These are phyloP conservation scores for Aspergillus heteromorphus DNA, from an alignment of 495 filamentous ascomycete genomes.

Conservation along the genomic window DNA sequence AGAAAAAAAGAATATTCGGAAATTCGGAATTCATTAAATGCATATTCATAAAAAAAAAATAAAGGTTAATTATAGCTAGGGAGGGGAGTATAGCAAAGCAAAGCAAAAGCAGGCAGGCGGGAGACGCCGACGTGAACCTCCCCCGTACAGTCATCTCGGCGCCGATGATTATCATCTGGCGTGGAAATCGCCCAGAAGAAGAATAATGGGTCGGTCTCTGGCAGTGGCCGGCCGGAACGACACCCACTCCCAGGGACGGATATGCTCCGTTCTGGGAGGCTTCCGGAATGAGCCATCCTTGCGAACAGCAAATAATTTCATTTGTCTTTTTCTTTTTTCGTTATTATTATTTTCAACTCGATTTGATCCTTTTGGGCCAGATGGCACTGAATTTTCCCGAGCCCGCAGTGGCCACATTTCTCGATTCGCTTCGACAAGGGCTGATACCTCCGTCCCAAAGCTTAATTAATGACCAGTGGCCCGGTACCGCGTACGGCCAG, in stretches of 20 bases:
- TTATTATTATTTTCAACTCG: not conserved
- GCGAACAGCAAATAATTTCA: too few species aligned
- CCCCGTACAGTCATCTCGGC: not conserved
- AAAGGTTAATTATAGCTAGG: conserved; percentile 17
- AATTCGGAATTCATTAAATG: conserved; percentile 3
- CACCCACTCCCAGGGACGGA: too few species aligned
- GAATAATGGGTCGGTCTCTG: too few species aligned
- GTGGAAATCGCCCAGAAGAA: not conserved
- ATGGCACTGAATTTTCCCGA: conserved; percentile 12
- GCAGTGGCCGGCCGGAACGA: too few species aligned
- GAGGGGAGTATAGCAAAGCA: too few species aligned
- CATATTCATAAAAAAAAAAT: conserved; percentile 5
- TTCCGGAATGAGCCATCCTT: too few species aligned
- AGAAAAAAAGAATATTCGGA: not conserved
- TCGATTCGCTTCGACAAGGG: conserved; percentile 21
- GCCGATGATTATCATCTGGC: not conserved
- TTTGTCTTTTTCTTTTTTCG: too few species aligned
- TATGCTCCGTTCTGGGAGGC: too few species aligned
- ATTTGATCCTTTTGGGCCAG: not conserved
- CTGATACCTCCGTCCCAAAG: conserved; percentile 35
- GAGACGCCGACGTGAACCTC: conserved; percentile 7
- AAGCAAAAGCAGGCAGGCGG: too few species aligned
- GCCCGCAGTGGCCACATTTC: conserved; percentile 13
- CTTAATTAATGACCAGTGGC: conserved; percentile 33
- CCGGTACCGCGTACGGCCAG: too few species aligned